A percentile compares a stretch with the other conserved stretches of the same genome.
Conservation (phyloP, 2,329 filamentous ascomycete species). For the Didymella segeticola region DNA sequence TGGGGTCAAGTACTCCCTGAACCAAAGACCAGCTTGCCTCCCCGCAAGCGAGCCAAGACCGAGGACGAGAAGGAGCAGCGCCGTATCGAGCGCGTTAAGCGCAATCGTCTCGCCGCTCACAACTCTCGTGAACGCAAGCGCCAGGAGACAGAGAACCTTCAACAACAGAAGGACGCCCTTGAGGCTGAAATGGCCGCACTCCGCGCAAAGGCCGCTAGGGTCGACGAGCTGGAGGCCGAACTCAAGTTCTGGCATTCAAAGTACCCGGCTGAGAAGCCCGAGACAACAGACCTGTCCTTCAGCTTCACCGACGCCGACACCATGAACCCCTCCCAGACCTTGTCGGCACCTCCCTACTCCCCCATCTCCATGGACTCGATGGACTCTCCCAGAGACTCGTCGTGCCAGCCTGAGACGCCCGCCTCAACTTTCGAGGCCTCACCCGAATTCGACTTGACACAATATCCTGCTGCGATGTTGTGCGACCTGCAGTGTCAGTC, state of each 20-base stretch:
- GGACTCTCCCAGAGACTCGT: constrained; percentile 49
- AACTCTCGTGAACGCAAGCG: constrained; percentile 95
- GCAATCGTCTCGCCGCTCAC: constrained; percentile 94
- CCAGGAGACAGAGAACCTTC: constrained; percentile 84
- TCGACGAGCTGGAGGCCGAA: constrained; percentile 59
- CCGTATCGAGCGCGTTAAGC: constrained; percentile 93
- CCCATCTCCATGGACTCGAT: constrained; percentile 49
- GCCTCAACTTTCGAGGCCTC: constrained; percentile 51
- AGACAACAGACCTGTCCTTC: constrained; percentile 25
- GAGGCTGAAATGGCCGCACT: constrained; percentile 69
- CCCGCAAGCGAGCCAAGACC: constrained; percentile 96
- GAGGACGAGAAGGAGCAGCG: constrained; percentile 99
- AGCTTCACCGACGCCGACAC: constrained; percentile 37
- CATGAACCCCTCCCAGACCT: constrained; percentile 45
- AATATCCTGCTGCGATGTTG: constrained; percentile 99
- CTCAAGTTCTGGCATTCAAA: constrained; percentile 49
- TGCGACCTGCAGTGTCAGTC: constrained; percentile 99
- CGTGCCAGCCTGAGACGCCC: constrained; percentile 49
- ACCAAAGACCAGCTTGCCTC: constrained; percentile 94
- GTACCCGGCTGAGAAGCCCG: constrained; percentile 39
- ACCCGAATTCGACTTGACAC: constrained; percentile 87
- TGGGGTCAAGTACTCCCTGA: constrained; percentile 98
- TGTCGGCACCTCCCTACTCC: constrained; percentile 42
- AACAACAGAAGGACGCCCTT: constrained; percentile 67
- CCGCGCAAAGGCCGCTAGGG: constrained; percentile 56